Conservation (phyloP, 208 protist genomes). For the Crithidia thermophila region DNA sequence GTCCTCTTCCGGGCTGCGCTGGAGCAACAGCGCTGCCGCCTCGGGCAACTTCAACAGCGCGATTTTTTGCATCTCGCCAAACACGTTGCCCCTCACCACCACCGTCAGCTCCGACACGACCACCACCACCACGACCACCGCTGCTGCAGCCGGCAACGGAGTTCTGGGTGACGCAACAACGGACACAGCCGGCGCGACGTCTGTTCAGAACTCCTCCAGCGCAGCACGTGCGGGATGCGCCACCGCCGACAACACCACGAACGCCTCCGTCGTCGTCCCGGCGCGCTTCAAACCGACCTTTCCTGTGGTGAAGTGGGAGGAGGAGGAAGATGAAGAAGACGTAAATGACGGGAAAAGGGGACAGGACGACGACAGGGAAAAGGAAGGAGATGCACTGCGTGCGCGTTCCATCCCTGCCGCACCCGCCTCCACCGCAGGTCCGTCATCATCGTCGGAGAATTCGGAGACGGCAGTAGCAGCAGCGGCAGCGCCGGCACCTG, state of each 20-base stretch:
- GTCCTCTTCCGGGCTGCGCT: no score
- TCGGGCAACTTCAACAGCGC: neutral
- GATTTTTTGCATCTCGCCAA: neutral
- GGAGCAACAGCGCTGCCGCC: neutral
- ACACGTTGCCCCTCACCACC: slow-evolving; percentile 6
- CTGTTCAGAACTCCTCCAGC: no score
- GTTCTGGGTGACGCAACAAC: no score
- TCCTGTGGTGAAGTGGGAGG: neutral
- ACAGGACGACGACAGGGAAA: no score
- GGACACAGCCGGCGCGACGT: no score
- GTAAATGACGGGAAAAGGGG: no score
- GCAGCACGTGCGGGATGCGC: no score
- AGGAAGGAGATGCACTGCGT: neutral
- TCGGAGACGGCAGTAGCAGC: neutral
- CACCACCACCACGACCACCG: neutral
- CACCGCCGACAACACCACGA: neutral
- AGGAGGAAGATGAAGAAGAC: neutral
- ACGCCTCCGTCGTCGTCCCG: neutral
- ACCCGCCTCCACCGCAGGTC: no score
- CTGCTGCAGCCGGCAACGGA: neutral
- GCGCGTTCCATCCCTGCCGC: neutral
- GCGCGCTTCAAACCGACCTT: slow-evolving; percentile 8
- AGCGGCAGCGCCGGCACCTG: neutral
- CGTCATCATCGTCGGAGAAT: no score
- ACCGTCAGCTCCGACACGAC: neutral